Evolutionary conservation across 2,329 filamentous ascomycete species (phyloP).

Genomic region (Monosporascus sp.): DNA sequence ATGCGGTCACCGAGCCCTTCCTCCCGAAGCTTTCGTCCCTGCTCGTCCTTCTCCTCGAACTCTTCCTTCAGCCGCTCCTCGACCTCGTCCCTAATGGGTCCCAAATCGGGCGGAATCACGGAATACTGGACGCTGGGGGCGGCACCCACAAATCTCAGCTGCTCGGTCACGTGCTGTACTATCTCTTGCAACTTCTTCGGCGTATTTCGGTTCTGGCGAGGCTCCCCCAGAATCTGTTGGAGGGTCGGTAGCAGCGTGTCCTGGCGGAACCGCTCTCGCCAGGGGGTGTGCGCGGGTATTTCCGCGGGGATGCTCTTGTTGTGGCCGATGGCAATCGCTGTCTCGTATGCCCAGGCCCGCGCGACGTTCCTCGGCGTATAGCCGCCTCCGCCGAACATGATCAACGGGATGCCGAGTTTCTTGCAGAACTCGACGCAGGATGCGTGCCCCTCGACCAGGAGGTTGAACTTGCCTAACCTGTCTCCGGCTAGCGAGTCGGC

Average conservation of each 20-base stretch:
- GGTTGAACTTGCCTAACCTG: conserved; percentile 89
- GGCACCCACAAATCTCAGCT: conserved; percentile 76
- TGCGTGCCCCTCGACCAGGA: conserved; percentile 92
- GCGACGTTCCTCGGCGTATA: conserved; percentile 97
- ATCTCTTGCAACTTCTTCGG: conserved; percentile 71
- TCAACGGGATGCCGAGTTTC: conserved; percentile 69
- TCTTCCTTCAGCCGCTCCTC: conserved; percentile 64
- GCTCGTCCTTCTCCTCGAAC: conserved; percentile 52
- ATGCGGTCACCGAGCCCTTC: conserved; percentile 52
- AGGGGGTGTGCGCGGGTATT: conserved; percentile 76
- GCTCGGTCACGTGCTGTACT: conserved; percentile 73
- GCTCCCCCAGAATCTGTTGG: conserved; percentile 63
- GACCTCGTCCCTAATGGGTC: conserved; percentile 61
- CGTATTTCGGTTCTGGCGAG: conserved; percentile 72
- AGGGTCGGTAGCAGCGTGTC: conserved; percentile 85
- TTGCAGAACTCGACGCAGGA: conserved; percentile 89
- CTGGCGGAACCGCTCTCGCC: conserved; percentile 82
- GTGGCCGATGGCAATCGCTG: conserved; percentile 77
- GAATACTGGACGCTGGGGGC: conserved; percentile 85
- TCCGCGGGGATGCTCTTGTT: conserved; percentile 64
- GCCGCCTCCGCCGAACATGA: conserved; percentile 89
- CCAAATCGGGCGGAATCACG: conserved; percentile 72
- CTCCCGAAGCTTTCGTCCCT: conserved; percentile 47
- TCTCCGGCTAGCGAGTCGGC: conserved; percentile 93
- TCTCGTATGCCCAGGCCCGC: conserved; percentile 95